Conservation (phyloP, 2,329 filamentous ascomycete species). For the Penicillium nordicum region DNA sequence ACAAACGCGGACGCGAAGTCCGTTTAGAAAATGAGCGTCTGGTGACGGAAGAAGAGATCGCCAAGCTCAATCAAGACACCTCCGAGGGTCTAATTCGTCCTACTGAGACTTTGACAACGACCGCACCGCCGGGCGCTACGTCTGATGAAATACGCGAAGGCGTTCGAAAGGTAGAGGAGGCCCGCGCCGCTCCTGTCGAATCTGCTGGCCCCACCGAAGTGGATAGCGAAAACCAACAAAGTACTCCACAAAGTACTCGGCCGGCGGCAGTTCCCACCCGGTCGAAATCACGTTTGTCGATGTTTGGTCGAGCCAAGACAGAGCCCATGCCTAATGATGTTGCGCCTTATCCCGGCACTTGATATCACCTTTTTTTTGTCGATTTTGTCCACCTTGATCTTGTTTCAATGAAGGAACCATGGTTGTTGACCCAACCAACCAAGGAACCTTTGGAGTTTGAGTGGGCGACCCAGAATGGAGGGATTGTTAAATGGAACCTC, state of each 20-base stretch:
- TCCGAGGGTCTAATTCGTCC: conserved; percentile 32
- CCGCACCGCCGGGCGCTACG: conserved; percentile 40
- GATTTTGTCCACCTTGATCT: not conserved
- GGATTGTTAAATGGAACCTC: not conserved
- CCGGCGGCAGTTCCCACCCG: conserved; percentile 25
- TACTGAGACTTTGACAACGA: conserved; percentile 41
- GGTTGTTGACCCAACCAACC: not conserved
- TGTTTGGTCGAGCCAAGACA: conserved; percentile 27
- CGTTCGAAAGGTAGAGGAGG: conserved; percentile 38
- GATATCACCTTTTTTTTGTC: not conserved
- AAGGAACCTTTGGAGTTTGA: not conserved
- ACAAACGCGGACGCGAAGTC: conserved; percentile 87
- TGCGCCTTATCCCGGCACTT: conserved; percentile 39
- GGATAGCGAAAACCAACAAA: conserved; percentile 8
- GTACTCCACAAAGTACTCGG: not conserved
- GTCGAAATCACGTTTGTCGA: conserved; percentile 30
- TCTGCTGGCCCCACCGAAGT: conserved; percentile 10
- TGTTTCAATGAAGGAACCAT: not conserved
- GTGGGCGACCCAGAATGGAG: not conserved
- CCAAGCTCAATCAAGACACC: conserved; percentile 37
- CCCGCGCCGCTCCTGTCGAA: conserved; percentile 27
- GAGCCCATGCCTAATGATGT: conserved; percentile 22
- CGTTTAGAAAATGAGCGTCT: conserved; percentile 64
- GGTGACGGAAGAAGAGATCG: conserved; percentile 45
- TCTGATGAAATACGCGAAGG: conserved; percentile 40